Evolutionary conservation across 1,139 yeast genomes (phyloP), one percentile per base, ranked within the genome.

Genomic region (Blastobotrys malaysiensis): DNA sequence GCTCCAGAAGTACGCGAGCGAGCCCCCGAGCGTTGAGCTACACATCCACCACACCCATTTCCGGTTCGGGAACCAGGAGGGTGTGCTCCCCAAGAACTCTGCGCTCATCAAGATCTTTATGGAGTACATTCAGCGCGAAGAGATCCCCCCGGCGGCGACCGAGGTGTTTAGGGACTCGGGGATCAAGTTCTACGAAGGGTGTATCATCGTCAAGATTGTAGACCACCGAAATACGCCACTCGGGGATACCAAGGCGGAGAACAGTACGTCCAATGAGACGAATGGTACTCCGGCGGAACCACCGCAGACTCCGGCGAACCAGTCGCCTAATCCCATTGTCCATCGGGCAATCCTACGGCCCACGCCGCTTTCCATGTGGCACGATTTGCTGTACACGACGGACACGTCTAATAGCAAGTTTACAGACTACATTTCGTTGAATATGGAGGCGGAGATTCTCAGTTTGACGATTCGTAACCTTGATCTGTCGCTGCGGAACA

Each of bases 1-100:
- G n/a, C 72, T 93, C 61, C 79, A 81, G 57, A 91, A 90, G 66
- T 90, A 84, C 66, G 83, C 86, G 57, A 82, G 83, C 57, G 82
- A 81, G 59, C 88, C 95, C 5, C 88, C 97, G 9, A 87, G 96
- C 48, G 70, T 93, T 56, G 95, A 85, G 58, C 83, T 93, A 62
- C 97, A 93, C 65, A 89, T 93, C 43, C 91, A 87, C 69, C 95
- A 88, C 62, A 88, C 88, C 51, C 96, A 91, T 69, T 93, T 83
- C 68, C 79, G 95, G 58, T 89, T 86, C 72, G 87, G 87, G 56
- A 83, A 83, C 62, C 81, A 77, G 58, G 95, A 95, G 51, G 84
- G 88, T 49, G 82, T 88, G 14, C 82, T 93, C 51, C 95, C 96
- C 20, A 86, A 87, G 65, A 80, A 80, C 63, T 86, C 88, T 55